phyloP scores from a whole-genome alignment of 2,329 filamentous ascomycete species.

The Colletotrichum truncatum region DNA sequence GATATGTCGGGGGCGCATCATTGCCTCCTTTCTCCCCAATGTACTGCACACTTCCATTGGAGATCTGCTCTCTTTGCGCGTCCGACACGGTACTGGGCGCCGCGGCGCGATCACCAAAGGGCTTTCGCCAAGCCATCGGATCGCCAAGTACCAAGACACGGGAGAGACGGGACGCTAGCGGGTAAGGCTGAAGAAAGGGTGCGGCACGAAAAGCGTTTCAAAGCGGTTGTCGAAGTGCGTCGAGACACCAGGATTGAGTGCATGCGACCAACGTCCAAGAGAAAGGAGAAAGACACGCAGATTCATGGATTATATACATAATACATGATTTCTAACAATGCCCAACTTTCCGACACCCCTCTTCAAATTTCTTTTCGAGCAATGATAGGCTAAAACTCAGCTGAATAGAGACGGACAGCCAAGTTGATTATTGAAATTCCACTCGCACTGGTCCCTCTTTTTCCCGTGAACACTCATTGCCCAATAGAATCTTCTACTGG shows the following conservation, averaged over 20 bases:
- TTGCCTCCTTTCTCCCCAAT: slow-evolving; percentile 21
- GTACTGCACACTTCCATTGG: slow-evolving; percentile 5
- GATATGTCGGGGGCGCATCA: slow-evolving; percentile 29
- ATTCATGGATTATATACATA: too few relatives aligned
- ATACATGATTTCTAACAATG: too few relatives aligned
- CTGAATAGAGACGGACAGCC: too few relatives aligned
- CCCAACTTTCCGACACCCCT: too few relatives aligned
- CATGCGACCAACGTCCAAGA: background rate
- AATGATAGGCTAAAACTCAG: too few relatives aligned
- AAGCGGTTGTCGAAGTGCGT: background rate
- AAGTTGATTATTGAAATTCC: background rate
- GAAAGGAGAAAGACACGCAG: background rate
- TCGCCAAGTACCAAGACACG: background rate
- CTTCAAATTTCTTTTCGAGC: background rate
- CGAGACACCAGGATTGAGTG: background rate
- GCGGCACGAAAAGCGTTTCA: background rate
- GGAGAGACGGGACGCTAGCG: background rate
- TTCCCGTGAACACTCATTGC: too few relatives aligned
- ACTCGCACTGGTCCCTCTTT: background rate
- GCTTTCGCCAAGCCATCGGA: slow-evolving; percentile 15
- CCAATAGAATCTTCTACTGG: background rate
- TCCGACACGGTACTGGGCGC: background rate
- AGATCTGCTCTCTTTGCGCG: background rate
- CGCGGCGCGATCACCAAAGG: background rate
- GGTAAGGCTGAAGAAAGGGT: background rate